Conservation (phyloP, 306 rosid species). For the Acmispon strigosus region DNA sequence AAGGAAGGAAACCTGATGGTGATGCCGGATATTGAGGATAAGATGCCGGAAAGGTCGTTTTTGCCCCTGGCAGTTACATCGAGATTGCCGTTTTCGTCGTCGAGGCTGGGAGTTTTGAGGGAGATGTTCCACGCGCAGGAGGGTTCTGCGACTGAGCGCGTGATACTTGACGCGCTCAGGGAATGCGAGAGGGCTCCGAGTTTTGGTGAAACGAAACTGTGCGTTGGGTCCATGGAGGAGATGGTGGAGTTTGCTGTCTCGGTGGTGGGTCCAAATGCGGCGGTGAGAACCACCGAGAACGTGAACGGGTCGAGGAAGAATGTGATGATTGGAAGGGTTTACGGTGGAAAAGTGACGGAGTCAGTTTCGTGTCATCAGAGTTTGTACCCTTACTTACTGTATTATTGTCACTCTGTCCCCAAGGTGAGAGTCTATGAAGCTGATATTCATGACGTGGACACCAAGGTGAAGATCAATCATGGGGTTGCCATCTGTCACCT, state of each 20-base stretch:
- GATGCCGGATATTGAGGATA: conserved; percentile 74
- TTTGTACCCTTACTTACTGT: conserved; percentile 74
- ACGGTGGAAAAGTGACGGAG: conserved; percentile 54
- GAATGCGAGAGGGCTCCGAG: conserved; percentile 76
- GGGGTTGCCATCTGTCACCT: conserved; percentile 80
- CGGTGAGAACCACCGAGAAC: conserved; percentile 34
- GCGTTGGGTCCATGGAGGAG: conserved; percentile 66
- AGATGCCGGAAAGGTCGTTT: conserved; percentile 71
- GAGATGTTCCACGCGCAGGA: conserved; percentile 42
- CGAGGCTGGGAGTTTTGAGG: conserved; percentile 14
- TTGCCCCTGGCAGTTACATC: conserved; percentile 44
- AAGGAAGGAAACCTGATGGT: conserved; percentile 55
- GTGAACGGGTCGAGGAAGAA: conserved; percentile 45
- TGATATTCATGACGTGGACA: conserved; percentile 43
- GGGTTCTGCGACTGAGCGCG: conserved; percentile 38
- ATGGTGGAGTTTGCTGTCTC: conserved; percentile 66
- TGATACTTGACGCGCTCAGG: conserved; percentile 25
- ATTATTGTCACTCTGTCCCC: conserved; percentile 87
- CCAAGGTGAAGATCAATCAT: conserved; percentile 21
- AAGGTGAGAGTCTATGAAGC: conserved; percentile 66
- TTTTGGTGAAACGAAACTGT: conserved; percentile 60
- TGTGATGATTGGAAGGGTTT: conserved; percentile 58
- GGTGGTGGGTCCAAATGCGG: conserved; percentile 42
- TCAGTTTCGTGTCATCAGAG: conserved; percentile 90
- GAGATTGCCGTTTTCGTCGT: conserved; percentile 54